phyloP scores from a whole-genome alignment of 2,329 filamentous ascomycete genomes.

The Gnomoniopsis sp. region DNA sequence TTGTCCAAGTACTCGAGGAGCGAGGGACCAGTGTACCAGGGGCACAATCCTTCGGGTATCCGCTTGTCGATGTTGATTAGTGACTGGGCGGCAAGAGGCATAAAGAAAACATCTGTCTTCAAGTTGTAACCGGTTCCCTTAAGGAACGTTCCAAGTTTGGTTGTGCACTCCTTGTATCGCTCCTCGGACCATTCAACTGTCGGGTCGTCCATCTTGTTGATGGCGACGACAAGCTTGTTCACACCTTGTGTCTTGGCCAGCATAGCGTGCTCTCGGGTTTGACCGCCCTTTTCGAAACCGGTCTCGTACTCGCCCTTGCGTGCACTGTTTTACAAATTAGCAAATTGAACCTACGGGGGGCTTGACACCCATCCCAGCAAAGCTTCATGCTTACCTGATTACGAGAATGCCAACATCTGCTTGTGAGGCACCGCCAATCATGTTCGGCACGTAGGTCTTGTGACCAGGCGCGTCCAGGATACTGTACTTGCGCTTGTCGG shows the following conservation, averaged over 20 bases:
- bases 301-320: constrained; percentile 99
- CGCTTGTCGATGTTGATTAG: constrained; percentile 85
- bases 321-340: constrained; percentile 64
- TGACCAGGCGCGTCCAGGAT: constrained; percentile 96
- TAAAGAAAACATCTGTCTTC: constrained; percentile 89
- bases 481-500: constrained; percentile 91
- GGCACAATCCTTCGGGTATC: constrained; percentile 68
- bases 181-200: constrained; percentile 96
- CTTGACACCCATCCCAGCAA: not conserved
- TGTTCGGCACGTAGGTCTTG: constrained; percentile 96
- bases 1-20: constrained; percentile 92
- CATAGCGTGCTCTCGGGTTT: constrained; percentile 96
- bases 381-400: constrained; percentile 18
- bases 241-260: constrained; percentile 98
- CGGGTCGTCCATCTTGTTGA: constrained; percentile 99
- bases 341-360: too few relatives aligned
- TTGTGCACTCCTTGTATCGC: constrained; percentile 88
- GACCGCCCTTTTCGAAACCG: constrained; percentile 92
- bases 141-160: constrained; percentile 82
- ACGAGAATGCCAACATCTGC: constrained; percentile 93
- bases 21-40: constrained; percentile 87
- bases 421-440: constrained; percentile 94
- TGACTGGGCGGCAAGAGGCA: constrained; percentile 92
- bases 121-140: constrained; percentile 92
- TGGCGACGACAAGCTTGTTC: constrained; percentile 89